A percentile compares a stretch with the other conserved stretches of the same genome.
phyloP scores from a whole-genome alignment of 306 rosid species.

The Fragaria ananassa region DNA sequence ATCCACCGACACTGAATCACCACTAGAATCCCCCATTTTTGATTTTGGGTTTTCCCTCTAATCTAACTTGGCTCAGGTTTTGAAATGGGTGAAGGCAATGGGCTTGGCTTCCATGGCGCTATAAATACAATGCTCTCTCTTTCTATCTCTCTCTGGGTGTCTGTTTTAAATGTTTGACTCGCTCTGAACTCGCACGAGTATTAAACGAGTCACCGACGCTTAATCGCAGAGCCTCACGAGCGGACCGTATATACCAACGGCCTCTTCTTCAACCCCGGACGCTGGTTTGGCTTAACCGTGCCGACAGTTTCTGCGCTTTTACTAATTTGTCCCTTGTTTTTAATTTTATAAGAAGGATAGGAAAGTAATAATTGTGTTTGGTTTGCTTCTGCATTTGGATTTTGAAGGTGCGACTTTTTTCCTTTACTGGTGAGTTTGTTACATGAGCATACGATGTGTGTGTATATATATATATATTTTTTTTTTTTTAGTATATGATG shows the following conservation, averaged over 20 bases:
- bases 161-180: constrained; percentile 19
- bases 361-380: too few relatives aligned
- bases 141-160: background rate
- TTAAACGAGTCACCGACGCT: constrained; percentile 83
- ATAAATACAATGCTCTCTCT: constrained; percentile 29
- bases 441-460: too few relatives aligned
- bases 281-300: constrained; percentile 52
- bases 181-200: constrained; percentile 44
- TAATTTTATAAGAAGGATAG: background rate
- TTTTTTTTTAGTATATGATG: too few relatives aligned
- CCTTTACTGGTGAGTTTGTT: too few relatives aligned
- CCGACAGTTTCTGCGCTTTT: constrained; percentile 49
- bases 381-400: too few relatives aligned
- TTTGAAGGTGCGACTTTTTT: too few relatives aligned
- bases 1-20: constrained; percentile 86
- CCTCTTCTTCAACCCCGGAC: constrained; percentile 29
- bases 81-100: constrained; percentile 22
- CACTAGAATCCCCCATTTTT: constrained; percentile 68
- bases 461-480: too few relatives aligned
- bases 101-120: constrained; percentile 29
- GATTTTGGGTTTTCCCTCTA: background rate
- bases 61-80: constrained; percentile 13
- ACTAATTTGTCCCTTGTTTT: constrained; percentile 21
- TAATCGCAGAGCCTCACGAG: constrained; percentile 46
- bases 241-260: constrained; percentile 44